Evolutionary conservation across 805 yeast species (phyloP).

Genomic region (Pichia thaimueangensis): DNA sequence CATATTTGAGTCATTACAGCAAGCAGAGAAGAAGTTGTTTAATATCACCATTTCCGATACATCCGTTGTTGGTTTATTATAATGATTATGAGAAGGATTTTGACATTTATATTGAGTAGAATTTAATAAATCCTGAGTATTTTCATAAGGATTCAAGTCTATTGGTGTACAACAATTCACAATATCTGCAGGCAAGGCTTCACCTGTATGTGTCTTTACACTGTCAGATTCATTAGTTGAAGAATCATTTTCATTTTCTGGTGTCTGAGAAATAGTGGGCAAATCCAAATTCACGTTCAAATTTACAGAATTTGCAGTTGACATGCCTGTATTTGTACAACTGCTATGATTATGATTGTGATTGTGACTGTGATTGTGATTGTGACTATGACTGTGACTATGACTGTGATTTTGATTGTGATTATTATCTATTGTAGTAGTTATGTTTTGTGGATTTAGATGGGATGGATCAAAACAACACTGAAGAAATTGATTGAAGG

Average conservation of each 20-base stretch:
- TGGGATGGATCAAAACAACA: constrained; percentile 17
- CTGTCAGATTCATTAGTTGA: constrained; percentile 4
- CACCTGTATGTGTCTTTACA: constrained; percentile 10
- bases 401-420: no score
- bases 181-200: not conserved
- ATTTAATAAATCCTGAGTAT: not conserved
- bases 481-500: constrained; percentile 12
- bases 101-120: not conserved
- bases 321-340: no score
- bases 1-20: constrained; percentile 6
- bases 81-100: not conserved
- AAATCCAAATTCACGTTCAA: not conserved
- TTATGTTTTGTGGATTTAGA: not conserved
- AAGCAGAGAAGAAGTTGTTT: constrained; percentile 8
- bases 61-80: constrained; percentile 1
- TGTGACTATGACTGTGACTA: not conserved
- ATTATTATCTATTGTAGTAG: no score
- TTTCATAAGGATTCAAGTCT: constrained; percentile 8
- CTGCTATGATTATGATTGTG: no score
- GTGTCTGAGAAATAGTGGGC: not conserved
- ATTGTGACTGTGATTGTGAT: not conserved
- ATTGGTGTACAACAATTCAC: constrained; percentile 7
- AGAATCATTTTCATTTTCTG: not conserved
- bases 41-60: constrained; percentile 10
- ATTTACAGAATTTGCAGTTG: not conserved